Evolutionary conservation across 345 rosid genomes (phyloP), one percentile per base, ranked within the genome.

Genomic region (Corchorus olitorius): DNA sequence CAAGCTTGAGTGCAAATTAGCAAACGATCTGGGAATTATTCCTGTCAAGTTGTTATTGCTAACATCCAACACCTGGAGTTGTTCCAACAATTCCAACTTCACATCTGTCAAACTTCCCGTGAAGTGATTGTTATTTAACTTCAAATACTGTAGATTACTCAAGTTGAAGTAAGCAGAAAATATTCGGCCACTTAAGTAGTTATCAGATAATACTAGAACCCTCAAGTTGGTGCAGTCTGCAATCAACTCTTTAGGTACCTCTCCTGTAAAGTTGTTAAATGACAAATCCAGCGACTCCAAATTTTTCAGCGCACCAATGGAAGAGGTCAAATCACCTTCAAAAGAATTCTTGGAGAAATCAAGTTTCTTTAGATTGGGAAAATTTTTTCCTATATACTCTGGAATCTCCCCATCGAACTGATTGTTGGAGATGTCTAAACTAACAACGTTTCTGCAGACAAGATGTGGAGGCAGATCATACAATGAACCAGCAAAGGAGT

Each of bases 11-110:
- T 6, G 15, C 0, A 73, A 11, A 16, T 63, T 49, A 10, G n/a
- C 48, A 0, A 81, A 43, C 78, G 80, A 79, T 19, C 56, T 3
- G 1, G 81, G 81, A 53, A 85, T 70, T 0, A 34, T 53, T 13
- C 75, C 75, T 8, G 61, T 62, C 66, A 62, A 1, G n/a, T 33
- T 33, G 45, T 62, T 35, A 16, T 62, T 33, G 35, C 66, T 41
- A 34, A 62, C 15, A 4, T 62, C 66, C 19, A 62, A 34, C 43
- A 3, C 41, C 41, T 5, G 5, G 41, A 39, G 43, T 1, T 39
- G 43, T 39, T 39, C 5, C 43, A 39, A 39, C 6, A 39, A 39
- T 4, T 39, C 2, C 1, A 39, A 39, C 0, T 35, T 34, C 16
- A 62, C 66, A 62, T 62, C 34, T 3, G 66, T 33, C 45, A 14